phyloP scores from a whole-genome alignment of 208 protist species.

The Wallacemonas sp. region DNA sequence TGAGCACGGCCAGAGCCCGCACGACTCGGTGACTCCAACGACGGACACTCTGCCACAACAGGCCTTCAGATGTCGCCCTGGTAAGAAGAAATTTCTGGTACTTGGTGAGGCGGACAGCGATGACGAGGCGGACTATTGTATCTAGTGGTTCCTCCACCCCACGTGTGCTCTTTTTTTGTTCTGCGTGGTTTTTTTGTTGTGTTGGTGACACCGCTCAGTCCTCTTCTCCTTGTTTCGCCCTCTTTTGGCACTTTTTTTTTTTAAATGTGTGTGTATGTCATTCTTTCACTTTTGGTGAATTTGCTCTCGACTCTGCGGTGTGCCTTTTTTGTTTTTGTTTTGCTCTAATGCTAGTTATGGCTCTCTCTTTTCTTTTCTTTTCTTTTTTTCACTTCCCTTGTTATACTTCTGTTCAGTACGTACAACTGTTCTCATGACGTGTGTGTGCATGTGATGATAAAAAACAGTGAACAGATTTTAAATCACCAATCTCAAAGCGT shows the following conservation, averaged over 20 bases:
- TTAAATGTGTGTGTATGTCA: no score
- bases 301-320: no score
- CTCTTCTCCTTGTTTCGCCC: no score
- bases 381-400: neutral
- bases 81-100: slow-evolving; percentile 33
- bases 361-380: neutral
- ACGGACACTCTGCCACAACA: neutral
- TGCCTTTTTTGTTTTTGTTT: no score
- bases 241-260: no score
- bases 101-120: slow-evolving; percentile 24
- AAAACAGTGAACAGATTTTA: no score
- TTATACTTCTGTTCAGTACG: neutral
- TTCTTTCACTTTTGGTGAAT: no score
- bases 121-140: slow-evolving; percentile 56
- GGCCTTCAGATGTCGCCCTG: slow-evolving; percentile 8
- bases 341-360: no score
- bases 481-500: no score
- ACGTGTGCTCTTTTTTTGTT: slow-evolving; percentile 7
- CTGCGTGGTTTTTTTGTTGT: neutral
- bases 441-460: no score
- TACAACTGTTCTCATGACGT: no score
- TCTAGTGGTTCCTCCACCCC: slow-evolving; percentile 19
- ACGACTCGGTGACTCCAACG: neutral
- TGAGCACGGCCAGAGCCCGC: neutral
- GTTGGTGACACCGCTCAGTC: no score